phyloP scores from a whole-genome alignment of 2,329 filamentous ascomycete genomes.

The Cladosporium sp. region DNA sequence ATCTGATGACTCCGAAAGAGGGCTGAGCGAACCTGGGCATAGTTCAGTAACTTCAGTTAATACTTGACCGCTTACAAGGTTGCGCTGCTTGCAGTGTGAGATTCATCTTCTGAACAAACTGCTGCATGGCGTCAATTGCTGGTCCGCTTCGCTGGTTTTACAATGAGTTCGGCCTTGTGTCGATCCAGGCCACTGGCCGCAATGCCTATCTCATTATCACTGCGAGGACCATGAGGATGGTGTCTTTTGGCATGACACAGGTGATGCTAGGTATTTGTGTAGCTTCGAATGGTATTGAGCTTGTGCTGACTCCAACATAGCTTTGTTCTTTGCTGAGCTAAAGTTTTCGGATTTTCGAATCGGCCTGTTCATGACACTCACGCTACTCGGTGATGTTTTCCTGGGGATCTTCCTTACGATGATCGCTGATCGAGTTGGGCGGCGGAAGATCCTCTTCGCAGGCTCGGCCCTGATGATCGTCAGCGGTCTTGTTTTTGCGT shows the following conservation, averaged over 20 bases:
- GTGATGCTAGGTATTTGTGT: conserved; percentile 24
- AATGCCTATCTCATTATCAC: conserved; percentile 52
- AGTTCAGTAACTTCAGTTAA: too few relatives aligned
- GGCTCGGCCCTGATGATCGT: conserved; percentile 29
- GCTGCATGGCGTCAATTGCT: conserved; percentile 18
- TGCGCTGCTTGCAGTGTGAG: too few relatives aligned
- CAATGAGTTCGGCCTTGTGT: conserved; percentile 27
- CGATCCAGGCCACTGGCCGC: conserved; percentile 27
- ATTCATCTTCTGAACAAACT: not conserved
- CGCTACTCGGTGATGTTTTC: conserved; percentile 29
- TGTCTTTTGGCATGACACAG: conserved; percentile 27
- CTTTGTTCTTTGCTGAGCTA: conserved; percentile 30
- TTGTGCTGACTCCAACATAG: conserved; percentile 10
- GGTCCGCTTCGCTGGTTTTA: conserved; percentile 26
- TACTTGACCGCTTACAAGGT: too few relatives aligned
- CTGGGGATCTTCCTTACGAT: conserved; percentile 28
- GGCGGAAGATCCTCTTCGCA: conserved; percentile 25
- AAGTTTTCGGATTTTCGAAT: conserved; percentile 28
- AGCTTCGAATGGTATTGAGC: not conserved
- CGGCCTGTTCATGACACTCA: conserved; percentile 31
- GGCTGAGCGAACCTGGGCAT: too few relatives aligned
- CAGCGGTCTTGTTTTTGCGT: conserved; percentile 25
- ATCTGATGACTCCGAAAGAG: not conserved
- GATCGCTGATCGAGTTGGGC: conserved; percentile 28
- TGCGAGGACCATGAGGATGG: conserved; percentile 35